A percentile compares a stretch with the other conserved stretches of the same genome.
phyloP scores from a whole-genome alignment of 495 filamentous ascomycete species.

The Rusavskia elegans region DNA sequence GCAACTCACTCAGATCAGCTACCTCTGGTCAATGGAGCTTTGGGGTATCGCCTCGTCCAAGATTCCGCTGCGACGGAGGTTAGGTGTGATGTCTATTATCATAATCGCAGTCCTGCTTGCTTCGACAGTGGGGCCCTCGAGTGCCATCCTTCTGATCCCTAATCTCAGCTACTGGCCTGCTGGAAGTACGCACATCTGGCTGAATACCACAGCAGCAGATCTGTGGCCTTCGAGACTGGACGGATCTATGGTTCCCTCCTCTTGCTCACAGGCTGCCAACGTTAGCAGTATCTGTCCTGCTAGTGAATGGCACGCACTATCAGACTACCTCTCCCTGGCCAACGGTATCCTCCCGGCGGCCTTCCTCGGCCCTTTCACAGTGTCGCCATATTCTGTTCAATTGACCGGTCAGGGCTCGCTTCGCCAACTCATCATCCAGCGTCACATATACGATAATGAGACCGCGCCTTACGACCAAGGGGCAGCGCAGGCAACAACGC shows the following conservation, averaged over 20 bases:
- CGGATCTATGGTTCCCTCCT: not conserved
- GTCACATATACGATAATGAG: not conserved
- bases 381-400: not conserved
- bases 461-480: not conserved
- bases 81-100: not conserved
- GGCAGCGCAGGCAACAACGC: not conserved
- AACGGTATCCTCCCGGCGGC: not conserved
- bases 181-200: conserved; percentile 13
- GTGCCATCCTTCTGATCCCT: conserved; percentile 11
- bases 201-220: not conserved
- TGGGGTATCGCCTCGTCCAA: conserved; percentile 2
- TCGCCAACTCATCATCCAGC: conserved; percentile 1
- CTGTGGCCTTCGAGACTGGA: conserved; percentile 1
- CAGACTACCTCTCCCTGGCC: not conserved
- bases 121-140: conserved; percentile 11
- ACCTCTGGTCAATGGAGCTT: conserved; percentile 15
- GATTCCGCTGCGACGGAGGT: not conserved
- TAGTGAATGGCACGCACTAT: conserved; percentile 2
- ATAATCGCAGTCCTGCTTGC: conserved; percentile 1
- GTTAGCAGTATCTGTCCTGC: conserved; percentile 1
- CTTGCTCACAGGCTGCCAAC: not conserved
- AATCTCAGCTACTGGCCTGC: conserved; percentile 9
- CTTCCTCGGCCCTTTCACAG: not conserved
- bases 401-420: not conserved
- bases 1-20: conserved; percentile 8